Evolutionary conservation across 129 eudicot species (phyloP), one percentile per base, ranked within the genome.

Genomic region (Silybum marianum): DNA sequence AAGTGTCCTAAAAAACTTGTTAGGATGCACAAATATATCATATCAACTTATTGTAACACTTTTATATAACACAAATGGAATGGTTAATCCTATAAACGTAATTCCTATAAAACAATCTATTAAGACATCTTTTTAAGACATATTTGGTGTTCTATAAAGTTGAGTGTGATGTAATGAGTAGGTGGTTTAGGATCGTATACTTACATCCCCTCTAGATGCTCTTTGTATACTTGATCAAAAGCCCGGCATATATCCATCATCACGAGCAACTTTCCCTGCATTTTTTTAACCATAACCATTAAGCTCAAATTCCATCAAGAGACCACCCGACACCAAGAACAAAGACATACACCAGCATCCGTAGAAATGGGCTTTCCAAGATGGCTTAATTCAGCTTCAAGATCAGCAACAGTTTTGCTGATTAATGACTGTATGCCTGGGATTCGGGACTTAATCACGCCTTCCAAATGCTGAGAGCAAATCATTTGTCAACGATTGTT

Each of bases 201-300:
- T 87, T 87, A 84, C 90, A 73, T 83, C 73, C 90, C 88, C 7
- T 87, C 86, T 9, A 87, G 86, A 87, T 87, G 88, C 32, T 87
- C 90, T 77, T 81, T 87, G 79, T 81, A 87, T 44, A 87, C 70
- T 71, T 84, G 85, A 69, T 87, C 90, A 84, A 87, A 87, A 51
- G 84, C 88, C 6, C 88, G 86, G 22, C 88, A 84, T 66, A 87
- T 85, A 66, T 87, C 90, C 90, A 87, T 85, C 81, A 85, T 81
- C 80, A 76, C 21, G 36, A 85, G 85, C 73, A 85, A 78, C 76
- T 81, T 85, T 28, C 88, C 85, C 88, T 85, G 79, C 76, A 71
- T 60, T 71, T 42, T 42, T 19, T 44, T 14, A 13, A 63, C 78
- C 18, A 38, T 22, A 65, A 77, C 39, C 23, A 30, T 83, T 12